Evolutionary conservation across 306 rosid species (phyloP).

Genomic region (Vigna hirtella): DNA sequence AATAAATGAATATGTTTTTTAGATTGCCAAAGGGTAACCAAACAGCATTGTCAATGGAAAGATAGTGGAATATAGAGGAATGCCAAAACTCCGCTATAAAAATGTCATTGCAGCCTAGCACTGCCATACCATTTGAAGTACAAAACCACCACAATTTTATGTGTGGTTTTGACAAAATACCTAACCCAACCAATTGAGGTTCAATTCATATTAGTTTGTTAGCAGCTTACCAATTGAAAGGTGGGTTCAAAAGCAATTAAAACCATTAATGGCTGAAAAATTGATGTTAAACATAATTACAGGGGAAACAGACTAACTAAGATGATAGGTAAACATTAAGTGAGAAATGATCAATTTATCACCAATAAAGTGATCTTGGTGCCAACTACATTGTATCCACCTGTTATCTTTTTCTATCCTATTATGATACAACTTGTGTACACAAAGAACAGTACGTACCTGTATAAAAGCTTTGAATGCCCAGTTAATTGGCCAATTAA

Average conservation of each 20-base stretch:
- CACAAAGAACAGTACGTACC: slow-evolving; percentile 58
- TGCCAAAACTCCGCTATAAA: too few relatives aligned
- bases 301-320: slow-evolving; percentile 11
- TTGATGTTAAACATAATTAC: slow-evolving; percentile 35
- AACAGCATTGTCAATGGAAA: not conserved
- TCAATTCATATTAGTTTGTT: slow-evolving; percentile 34
- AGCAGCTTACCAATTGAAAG: too few relatives aligned
- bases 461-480: slow-evolving; percentile 60
- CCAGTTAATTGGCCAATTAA: slow-evolving; percentile 55
- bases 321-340: slow-evolving; percentile 33
- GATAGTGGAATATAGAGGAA: too few relatives aligned
- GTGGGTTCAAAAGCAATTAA: slow-evolving; percentile 43
- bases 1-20: not conserved
- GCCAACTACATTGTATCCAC: slow-evolving; percentile 31
- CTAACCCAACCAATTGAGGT: slow-evolving; percentile 38
- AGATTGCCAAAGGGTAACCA: not conserved
- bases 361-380: slow-evolving; percentile 33
- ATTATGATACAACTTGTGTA: slow-evolving; percentile 52
- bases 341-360: slow-evolving; percentile 41
- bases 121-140: not conserved
- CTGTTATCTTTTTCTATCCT: slow-evolving; percentile 50
- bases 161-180: slow-evolving; percentile 38
- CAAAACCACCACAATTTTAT: not conserved
- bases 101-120: too few relatives aligned
- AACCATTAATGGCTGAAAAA: slow-evolving; percentile 23